A percentile compares a stretch with the other conserved stretches of the same genome.
These are phyloP conservation scores for Thymus mandschuricus DNA, from an alignment of 257 asterid genomes.

Conservation along the genomic window DNA sequence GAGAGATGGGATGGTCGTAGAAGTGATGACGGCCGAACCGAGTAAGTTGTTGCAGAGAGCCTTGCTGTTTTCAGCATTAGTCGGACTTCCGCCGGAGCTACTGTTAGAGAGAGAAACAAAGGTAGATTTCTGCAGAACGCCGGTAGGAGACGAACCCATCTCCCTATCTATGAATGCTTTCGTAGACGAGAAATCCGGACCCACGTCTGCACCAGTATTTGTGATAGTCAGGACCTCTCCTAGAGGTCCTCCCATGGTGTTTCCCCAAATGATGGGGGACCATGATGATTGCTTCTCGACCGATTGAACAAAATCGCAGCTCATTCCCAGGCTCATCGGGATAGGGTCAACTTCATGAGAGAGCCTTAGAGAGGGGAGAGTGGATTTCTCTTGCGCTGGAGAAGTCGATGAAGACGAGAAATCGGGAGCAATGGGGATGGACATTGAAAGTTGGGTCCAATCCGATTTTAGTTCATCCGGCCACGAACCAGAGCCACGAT, in stretches of 20 bases:
- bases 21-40: conserved; percentile 48
- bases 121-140: conserved; percentile 68
- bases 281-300: conserved; percentile 55
- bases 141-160: conserved; percentile 74
- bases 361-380: conserved; percentile 53
- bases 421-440: conserved; percentile 66
- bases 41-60: conserved; percentile 48
- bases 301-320: conserved; percentile 32
- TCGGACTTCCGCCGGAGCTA: conserved; percentile 73
- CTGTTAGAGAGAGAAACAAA: conserved; percentile 73
- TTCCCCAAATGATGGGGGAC: conserved; percentile 75
- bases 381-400: conserved; percentile 56
- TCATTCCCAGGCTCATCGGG: conserved; percentile 64
- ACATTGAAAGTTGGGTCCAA: conserved; percentile 94
- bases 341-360: conserved; percentile 59
- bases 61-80: conserved; percentile 49
- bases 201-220: conserved; percentile 26
- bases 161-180: conserved; percentile 47
- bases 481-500: conserved; percentile 53
- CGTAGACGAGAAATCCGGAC: conserved; percentile 33
- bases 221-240: conserved; percentile 81
- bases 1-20: conserved; percentile 52
- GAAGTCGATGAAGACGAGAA: conserved; percentile 63
- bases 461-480: conserved; percentile 64
- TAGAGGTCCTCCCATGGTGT: conserved; percentile 77